Evolutionary conservation across 2,329 filamentous ascomycete species (phyloP), one percentile per base, ranked within the genome.

Genomic region (Sclerotinia glacialis): DNA sequence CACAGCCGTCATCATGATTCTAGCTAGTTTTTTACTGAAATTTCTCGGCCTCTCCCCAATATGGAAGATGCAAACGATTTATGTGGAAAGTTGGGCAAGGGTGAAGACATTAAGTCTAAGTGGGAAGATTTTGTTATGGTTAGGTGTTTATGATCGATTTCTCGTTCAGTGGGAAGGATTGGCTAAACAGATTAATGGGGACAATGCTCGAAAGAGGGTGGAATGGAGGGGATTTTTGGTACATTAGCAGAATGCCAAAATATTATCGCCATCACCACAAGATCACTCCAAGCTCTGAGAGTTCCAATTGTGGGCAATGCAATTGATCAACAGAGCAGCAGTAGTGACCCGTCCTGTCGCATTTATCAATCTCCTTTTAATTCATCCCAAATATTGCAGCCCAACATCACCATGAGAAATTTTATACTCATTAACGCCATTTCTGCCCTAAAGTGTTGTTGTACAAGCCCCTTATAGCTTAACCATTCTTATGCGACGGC

Each of bases 31-130:
- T 3, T 58, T 87, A 18, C 73, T 90, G 61, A 81, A 75, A 69
- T 77, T 78, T 59, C 68, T 78, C 37, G 83, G 82, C 2, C 63
- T 85, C 2, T 83, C 81, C 0, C 80, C 83, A 49, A 73, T 86
- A 58, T 85, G 82, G 37, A 84, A 83, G 70, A 88, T 94, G 80
- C 86, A 87, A 69, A 88, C 90, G 12, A 81, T 98, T 18, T 99
- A 95, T 76, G 85, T 97, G 37, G 95, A 99, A 81, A 95, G 91
- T 26, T 97, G 93, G 89, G 94, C 95, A 3, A 85, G 95, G 21
- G 91, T 96, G 21, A 88, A 84, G 71, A 89, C 86, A 16, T 78
- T 98, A 70, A 98, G 94, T 79, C 77, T 97, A 67, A 96, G 92
- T 47, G 95, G 94, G 0, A 89, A 86, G 75, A 79, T 98, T 47